Conservation (phyloP, 2,329 filamentous ascomycete genomes). For the Tympanopsis confertula region DNA sequence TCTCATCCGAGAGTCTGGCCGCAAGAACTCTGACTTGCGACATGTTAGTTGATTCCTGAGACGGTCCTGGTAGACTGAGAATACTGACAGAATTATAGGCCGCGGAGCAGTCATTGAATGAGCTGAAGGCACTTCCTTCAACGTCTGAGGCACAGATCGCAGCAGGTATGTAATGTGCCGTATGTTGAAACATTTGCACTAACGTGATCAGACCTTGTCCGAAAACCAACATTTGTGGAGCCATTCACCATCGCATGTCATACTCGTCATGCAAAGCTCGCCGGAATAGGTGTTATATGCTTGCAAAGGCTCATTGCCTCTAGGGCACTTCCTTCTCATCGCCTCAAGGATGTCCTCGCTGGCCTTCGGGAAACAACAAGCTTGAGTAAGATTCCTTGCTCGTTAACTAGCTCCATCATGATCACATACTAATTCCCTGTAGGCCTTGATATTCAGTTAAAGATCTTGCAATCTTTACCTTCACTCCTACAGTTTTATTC, state of each 20-base stretch:
- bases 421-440: neutral
- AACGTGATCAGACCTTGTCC: neutral
- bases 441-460: neutral
- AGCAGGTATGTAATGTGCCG: neutral
- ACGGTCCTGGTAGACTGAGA: no score
- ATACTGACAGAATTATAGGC: neutral
- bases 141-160: neutral
- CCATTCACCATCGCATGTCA: neutral
- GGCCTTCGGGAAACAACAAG: neutral
- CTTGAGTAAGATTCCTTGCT: slow-evolving; percentile 1
- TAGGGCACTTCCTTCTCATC: neutral
- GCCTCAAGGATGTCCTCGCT: neutral
- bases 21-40: neutral
- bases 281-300: neutral
- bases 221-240: neutral
- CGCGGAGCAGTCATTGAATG: neutral
- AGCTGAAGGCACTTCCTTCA: slow-evolving; percentile 1
- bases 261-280: neutral
- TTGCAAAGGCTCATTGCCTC: neutral
- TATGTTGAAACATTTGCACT: neutral
- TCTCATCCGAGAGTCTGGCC: neutral
- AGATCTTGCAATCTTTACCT: neutral
- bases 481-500: neutral
- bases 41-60: neutral
- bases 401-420: neutral